Evolutionary conservation across 1,284 basidiomycete species (phyloP).

Genomic region (Crucibulum cyathiforme): DNA sequence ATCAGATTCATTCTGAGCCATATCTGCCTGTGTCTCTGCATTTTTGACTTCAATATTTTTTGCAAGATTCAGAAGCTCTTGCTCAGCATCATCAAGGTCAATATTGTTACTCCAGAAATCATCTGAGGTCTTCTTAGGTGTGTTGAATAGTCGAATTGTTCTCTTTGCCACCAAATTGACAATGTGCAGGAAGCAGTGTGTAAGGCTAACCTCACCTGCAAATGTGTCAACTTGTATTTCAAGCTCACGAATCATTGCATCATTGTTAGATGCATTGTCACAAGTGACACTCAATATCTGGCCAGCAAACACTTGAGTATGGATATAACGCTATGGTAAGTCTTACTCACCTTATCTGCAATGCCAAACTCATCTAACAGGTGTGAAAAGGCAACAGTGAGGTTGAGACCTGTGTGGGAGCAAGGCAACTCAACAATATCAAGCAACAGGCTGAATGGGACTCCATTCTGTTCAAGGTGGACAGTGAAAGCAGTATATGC

Average conservation of each 20-base stretch:
- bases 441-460: slow-evolving; percentile 17
- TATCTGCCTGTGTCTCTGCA: no score
- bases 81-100: neutral
- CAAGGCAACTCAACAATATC: slow-evolving; percentile 26
- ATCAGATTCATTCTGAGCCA: no score
- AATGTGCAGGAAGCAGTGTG: slow-evolving; percentile 6
- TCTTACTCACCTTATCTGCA: slow-evolving; percentile 17
- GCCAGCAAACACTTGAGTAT: no score
- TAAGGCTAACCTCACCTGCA: slow-evolving; percentile 1
- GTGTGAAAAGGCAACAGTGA: slow-evolving; percentile 18
- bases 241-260: slow-evolving; percentile 6
- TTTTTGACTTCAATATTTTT: neutral
- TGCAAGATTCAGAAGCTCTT: neutral
- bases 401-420: slow-evolving; percentile 17
- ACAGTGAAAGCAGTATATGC: slow-evolving; percentile 19
- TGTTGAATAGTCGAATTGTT: neutral
- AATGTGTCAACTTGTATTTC: neutral
- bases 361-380: slow-evolving; percentile 28
- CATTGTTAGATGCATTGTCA: slow-evolving; percentile 9
- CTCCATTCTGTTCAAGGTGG: slow-evolving; percentile 16
- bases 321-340: neutral
- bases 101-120: no score
- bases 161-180: neutral
- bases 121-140: no score
- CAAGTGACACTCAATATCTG: slow-evolving; percentile 13